Base-by-base conservation (phyloP, 306 rosid genomes). In the Corylus heterophylla region DNA sequence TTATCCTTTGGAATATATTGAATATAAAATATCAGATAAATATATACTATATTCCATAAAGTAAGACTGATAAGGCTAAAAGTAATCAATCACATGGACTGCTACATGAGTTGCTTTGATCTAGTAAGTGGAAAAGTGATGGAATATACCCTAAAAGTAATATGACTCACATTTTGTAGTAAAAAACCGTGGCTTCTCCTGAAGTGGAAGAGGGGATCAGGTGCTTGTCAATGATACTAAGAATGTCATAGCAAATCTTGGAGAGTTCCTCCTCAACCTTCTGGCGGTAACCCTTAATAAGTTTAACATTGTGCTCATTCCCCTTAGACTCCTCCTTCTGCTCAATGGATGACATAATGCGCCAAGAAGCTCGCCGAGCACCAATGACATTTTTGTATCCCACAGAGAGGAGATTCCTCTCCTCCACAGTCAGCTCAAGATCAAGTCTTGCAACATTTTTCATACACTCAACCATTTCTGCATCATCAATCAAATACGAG, bases 381-480 rank as follows among this genome's bases (percentile, higher is more conserved):
- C 98, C 98, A 64, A 94, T 94, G 63, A 94, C 98, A 58, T 94
- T 94, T 82, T 94, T 94, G 89, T 94, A 94, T 73, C 98, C 98
- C 62, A 94, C 98, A 16, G 98, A 94, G 12, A 94, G 97, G 74
- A 94, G 97, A 89, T 94, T 94, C 88, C 98, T 94, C 90, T 94
- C 98, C 80, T 94, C 98, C 78, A 94, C 95, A 42, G 97, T 94
- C 59, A 94, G 90, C 72, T 94, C 98, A 76, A 91, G 89, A 84
- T 94, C 97, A 80, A 94, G 97, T 49, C 89, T 87, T 4, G 98
- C 98, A 70, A 92, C 91, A 61, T 80, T 86, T 90, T 94, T 92
- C 97, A 92, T 92, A 76, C 93, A 91, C 80, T 94, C 98, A 2
- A 92, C 98, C 98, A 94, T 94, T 88, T 94, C 98, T 94, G 92